Conservation (phyloP, 2,329 filamentous ascomycete genomes). For the Colletotrichum filicis region DNA sequence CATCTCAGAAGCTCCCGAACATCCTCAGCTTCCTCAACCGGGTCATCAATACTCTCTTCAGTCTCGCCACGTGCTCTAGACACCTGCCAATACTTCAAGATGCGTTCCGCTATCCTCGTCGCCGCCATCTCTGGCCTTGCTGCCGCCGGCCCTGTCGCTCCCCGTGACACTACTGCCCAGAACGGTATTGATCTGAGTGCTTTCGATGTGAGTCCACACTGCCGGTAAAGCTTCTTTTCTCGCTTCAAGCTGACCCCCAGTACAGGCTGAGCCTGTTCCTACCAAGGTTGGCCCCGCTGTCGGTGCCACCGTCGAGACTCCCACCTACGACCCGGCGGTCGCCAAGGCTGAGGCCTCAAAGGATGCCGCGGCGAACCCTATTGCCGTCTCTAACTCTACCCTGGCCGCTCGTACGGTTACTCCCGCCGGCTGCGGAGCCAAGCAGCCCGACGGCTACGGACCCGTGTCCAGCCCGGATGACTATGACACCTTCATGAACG, state of each 20-base stretch:
- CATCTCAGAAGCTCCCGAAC: background rate
- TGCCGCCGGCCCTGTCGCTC: conserved; percentile 5
- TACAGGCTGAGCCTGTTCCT: background rate
- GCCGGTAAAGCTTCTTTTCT: too few relatives aligned
- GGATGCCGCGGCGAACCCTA: conserved; percentile 3
- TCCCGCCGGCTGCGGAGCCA: background rate
- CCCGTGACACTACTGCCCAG: background rate
- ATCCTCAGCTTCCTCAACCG: background rate
- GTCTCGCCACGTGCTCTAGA: background rate
- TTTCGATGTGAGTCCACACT: conserved; percentile 9
- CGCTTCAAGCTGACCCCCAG: background rate
- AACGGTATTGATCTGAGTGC: conserved; percentile 9
- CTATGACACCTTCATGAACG: conserved; percentile 12
- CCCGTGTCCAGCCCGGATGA: conserved; percentile 3
- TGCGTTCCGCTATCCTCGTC: conserved; percentile 20
- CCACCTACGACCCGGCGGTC: conserved; percentile 12
- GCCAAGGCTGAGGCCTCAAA: background rate
- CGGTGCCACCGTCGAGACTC: background rate
- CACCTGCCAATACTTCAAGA: background rate
- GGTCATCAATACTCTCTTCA: background rate
- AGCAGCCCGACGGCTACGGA: conserved; percentile 15
- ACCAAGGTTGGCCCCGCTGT: conserved; percentile 25
- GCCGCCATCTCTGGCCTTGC: conserved; percentile 14
- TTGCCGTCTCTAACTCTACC: background rate
- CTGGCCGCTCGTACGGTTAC: background rate